Conservation (phyloP, 1,284 basidiomycete species). For the Mycena sp. region DNA sequence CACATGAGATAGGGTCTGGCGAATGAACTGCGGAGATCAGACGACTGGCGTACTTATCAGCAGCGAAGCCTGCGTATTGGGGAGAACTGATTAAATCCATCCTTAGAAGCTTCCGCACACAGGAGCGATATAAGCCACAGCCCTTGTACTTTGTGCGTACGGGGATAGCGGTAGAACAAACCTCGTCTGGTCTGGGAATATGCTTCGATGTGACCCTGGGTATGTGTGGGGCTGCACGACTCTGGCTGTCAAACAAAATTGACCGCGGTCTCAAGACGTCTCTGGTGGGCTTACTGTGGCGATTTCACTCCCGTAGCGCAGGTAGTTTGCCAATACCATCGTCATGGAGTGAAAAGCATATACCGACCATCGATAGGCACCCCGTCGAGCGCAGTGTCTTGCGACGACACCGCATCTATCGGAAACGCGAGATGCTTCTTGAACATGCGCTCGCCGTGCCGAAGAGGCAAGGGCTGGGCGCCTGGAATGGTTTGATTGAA, state of each 20-base stretch:
- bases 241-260: conserved; percentile 33
- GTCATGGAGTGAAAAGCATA: conserved; percentile 26
- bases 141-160: conserved; percentile 13
- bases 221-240: conserved; percentile 21
- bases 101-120: conserved; percentile 23
- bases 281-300: conserved; percentile 31
- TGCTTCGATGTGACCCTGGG: conserved; percentile 23
- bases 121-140: conserved; percentile 20
- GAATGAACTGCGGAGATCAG: conserved; percentile 23
- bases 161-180: conserved; percentile 29
- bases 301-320: conserved; percentile 8
- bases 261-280: conserved; percentile 27
- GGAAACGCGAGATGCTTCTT: conserved; percentile 20
- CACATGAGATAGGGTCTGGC: not conserved
- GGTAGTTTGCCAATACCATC: conserved; percentile 11
- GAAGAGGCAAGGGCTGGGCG: conserved; percentile 25
- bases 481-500: conserved; percentile 19
- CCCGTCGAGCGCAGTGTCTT: conserved; percentile 16
- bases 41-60: conserved; percentile 18
- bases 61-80: conserved; percentile 12
- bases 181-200: conserved; percentile 19
- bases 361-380: conserved; percentile 26
- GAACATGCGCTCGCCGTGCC: conserved; percentile 28
- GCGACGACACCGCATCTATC: conserved; percentile 28
- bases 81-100: conserved; percentile 29